Base-by-base conservation (phyloP, 176 grass and related monocot species). In the Zoysia japonica region DNA sequence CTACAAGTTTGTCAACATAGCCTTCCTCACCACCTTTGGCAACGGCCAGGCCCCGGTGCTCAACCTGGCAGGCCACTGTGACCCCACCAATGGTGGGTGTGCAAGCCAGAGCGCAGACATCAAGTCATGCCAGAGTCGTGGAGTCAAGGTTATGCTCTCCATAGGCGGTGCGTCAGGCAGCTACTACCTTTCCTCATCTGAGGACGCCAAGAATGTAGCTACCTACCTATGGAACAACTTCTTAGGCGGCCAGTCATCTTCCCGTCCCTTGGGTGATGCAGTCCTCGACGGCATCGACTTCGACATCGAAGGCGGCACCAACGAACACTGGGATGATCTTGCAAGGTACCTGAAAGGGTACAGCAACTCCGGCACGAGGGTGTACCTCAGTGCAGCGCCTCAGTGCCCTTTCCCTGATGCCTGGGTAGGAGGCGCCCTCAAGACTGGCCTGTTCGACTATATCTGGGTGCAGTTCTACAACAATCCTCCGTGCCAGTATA, bases 51-150 rank as follows among this genome's bases (percentile, higher is more conserved):
- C 74, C 0, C 81, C 84, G 2, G 70, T 63, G 6, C 44, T 93
- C 74, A 87, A 89, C 68, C 87, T 93, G 19, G 90, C 90, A 10
- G 80, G 90, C 47, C 90, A 92, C 72, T 89, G 86, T 51, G 90
- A 84, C 61, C 83, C 90, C 0, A 69, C 71, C 44, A 65, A 65
- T 48, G 70, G 79, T 12, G 87, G 87, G 5, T 89, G 86, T 42
- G 15, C 77, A 14, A 52, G 28, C 17, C 77, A 66, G 3, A 89
- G 80, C 72, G 9, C 35, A 0, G 90, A 84, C 68, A 82, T 89
- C 71, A 42, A 48, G 59, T 80, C 80, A 0, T 87, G 90, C 87
- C 80, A 86, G 65, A 76, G 87, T 53, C 43, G 35, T 0, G 90
- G 90, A 3, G 77, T 92, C 35, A 92, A 92, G 77, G 84, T 87